These are phyloP conservation scores for Ceriops zippeliana DNA, from an alignment of 345 rosid species.

Conservation along the genomic window DNA sequence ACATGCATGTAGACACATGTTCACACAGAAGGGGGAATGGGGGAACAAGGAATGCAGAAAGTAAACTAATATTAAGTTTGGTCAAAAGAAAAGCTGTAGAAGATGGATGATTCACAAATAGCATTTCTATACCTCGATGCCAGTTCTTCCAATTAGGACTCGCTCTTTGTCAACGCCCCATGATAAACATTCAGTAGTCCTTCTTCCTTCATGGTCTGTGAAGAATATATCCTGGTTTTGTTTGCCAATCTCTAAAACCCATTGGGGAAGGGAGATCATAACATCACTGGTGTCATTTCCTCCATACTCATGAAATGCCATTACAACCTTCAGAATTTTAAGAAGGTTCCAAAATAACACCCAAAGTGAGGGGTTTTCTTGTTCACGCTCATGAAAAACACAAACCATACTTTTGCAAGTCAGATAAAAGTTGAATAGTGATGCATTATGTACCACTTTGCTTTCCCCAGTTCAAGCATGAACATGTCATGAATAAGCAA, in stretches of 20 bases:
- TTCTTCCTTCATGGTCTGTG: slow-evolving; percentile 86
- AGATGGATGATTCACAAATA: not conserved
- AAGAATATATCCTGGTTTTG: slow-evolving; percentile 82
- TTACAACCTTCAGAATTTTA: slow-evolving; percentile 61
- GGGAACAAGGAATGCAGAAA: too few relatives aligned
- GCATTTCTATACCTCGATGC: slow-evolving; percentile 60
- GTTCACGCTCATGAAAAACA: too few relatives aligned
- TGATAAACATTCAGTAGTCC: slow-evolving; percentile 71
- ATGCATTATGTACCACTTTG: too few relatives aligned
- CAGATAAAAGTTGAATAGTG: too few relatives aligned
- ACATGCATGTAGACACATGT: too few relatives aligned
- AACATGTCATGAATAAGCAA: not conserved
- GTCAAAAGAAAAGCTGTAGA: too few relatives aligned
- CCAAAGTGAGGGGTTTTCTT: slow-evolving; percentile 5
- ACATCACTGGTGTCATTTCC: slow-evolving; percentile 50
- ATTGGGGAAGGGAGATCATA: slow-evolving; percentile 74
- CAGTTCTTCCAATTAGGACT: slow-evolving; percentile 85
- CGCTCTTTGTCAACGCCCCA: slow-evolving; percentile 94
- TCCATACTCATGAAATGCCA: slow-evolving; percentile 93
- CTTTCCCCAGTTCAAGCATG: not conserved
- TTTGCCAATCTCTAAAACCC: slow-evolving; percentile 91
- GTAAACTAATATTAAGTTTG: too few relatives aligned
- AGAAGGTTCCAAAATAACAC: slow-evolving; percentile 21
- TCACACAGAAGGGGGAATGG: too few relatives aligned
- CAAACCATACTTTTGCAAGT: too few relatives aligned